phyloP scores from a whole-genome alignment of 371 early-diverging fungal genomes.

The Cokeromyces recurvatus region DNA sequence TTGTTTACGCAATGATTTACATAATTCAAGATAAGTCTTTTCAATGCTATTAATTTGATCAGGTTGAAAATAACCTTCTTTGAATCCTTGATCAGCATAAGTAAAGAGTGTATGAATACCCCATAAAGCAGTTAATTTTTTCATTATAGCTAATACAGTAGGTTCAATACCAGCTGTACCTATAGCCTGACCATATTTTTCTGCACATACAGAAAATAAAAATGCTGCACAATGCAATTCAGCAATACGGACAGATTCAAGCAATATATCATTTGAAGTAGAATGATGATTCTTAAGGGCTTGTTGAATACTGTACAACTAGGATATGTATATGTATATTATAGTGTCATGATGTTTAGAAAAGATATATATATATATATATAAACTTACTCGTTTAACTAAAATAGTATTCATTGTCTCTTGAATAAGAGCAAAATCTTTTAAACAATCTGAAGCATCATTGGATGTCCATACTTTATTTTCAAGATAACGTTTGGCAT shows the following conservation, averaged over 20 bases:
- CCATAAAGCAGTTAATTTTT: constrained; percentile 31
- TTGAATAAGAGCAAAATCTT: constrained; percentile 21
- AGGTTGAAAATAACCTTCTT: constrained; percentile 47
- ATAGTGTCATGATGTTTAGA: too few relatives aligned
- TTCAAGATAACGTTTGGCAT: constrained; percentile 27
- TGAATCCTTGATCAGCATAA: constrained; percentile 47
- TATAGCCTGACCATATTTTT: constrained; percentile 25
- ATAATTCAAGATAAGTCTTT: constrained; percentile 18
- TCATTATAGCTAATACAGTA: constrained; percentile 25
- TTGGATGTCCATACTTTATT: constrained; percentile 18
- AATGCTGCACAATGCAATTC: constrained; percentile 37
- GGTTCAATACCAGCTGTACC: constrained; percentile 19
- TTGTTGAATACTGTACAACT: constrained; percentile 26
- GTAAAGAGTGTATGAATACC: constrained; percentile 37
- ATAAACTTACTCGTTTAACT: constrained; percentile 31
- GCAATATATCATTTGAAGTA: constrained; percentile 21
- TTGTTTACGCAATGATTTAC: constrained; percentile 52
- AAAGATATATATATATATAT: too few relatives aligned
- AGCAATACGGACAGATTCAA: constrained; percentile 30
- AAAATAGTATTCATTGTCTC: constrained; percentile 30
- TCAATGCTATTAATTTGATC: constrained; percentile 44
- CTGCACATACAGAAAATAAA: constrained; percentile 24
- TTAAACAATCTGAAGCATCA: constrained; percentile 18
- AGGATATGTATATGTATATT: not conserved
- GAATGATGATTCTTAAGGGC: constrained; percentile 19